These are phyloP conservation scores for Raffaelea deltoideospora DNA, from an alignment of 2,329 filamentous ascomycete species.

Conservation along the genomic window DNA sequence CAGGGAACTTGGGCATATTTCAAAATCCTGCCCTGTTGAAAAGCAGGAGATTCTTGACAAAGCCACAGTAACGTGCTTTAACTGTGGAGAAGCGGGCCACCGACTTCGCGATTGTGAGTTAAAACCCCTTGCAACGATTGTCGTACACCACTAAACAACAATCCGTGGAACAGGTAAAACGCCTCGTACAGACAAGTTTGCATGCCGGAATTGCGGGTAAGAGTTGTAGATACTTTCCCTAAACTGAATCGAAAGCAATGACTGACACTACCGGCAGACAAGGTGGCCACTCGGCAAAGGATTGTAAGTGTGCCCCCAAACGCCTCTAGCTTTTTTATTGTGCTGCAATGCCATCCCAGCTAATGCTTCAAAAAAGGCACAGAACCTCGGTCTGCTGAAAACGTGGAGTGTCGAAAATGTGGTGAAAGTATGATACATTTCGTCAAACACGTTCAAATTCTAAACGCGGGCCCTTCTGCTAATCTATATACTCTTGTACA, in stretches of 20 bases:
- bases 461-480: no score
- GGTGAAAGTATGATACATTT: slow-evolving; percentile 42
- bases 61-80: slow-evolving; percentile 41
- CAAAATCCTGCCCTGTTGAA: slow-evolving; percentile 46
- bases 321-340: no score
- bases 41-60: slow-evolving; percentile 27
- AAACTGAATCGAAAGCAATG: background rate
- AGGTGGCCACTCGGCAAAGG: slow-evolving; percentile 32
- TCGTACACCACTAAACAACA: background rate
- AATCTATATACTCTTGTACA: slow-evolving; percentile 17
- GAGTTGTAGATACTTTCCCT: slow-evolving; percentile 7
- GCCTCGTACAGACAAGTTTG: slow-evolving; percentile 48
- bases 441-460: background rate
- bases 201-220: slow-evolving; percentile 53
- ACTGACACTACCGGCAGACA: slow-evolving; percentile 18
- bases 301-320: slow-evolving; percentile 36
- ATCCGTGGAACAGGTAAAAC: slow-evolving; percentile 28
- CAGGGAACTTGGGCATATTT: slow-evolving; percentile 44
- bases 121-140: background rate
- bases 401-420: slow-evolving; percentile 52
- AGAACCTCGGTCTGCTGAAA: slow-evolving; percentile 45
- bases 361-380: no score
- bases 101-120: slow-evolving; percentile 53
- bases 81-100: slow-evolving; percentile 50
- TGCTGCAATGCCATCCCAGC: no score